Evolutionary conservation across 768 basidiomycete genomes (phyloP).

Genomic region (Leccinum arenicola): DNA sequence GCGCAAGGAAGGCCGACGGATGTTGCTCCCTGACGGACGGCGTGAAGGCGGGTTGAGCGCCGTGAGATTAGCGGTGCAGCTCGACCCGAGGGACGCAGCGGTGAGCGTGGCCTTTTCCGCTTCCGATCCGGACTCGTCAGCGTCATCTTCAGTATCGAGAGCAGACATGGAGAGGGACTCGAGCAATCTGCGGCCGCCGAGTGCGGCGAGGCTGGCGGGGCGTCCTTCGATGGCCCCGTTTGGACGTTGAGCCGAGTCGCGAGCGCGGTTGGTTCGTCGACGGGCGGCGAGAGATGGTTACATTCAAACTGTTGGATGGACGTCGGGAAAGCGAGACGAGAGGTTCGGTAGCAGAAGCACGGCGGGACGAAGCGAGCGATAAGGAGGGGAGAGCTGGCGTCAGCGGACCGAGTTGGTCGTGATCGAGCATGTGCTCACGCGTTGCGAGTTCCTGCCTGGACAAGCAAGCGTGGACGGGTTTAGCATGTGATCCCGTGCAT

Average conservation of each 20-base stretch:
- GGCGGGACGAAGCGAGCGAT: slow-evolving; percentile 50
- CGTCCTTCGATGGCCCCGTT: slow-evolving; percentile 18
- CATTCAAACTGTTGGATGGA: slow-evolving; percentile 23
- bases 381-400: slow-evolving; percentile 48
- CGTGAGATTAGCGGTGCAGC: background rate
- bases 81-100: background rate
- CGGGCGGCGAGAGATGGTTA: slow-evolving; percentile 31
- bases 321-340: slow-evolving; percentile 19
- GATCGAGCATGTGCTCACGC: slow-evolving; percentile 92
- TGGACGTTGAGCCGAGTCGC: slow-evolving; percentile 21
- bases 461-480: background rate
- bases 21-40: slow-evolving; percentile 10
- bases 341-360: slow-evolving; percentile 28
- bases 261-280: slow-evolving; percentile 25
- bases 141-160: slow-evolving; percentile 47
- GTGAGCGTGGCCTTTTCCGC: slow-evolving; percentile 10
- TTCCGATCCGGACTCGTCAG: slow-evolving; percentile 21
- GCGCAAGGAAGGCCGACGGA: slow-evolving; percentile 13
- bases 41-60: slow-evolving; percentile 6
- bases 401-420: slow-evolving; percentile 71
- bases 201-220: slow-evolving; percentile 19
- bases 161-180: slow-evolving; percentile 53
- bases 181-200: slow-evolving; percentile 33
- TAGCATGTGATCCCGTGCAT: background rate
- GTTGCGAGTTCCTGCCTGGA: slow-evolving; percentile 75